A percentile compares a stretch with the other conserved stretches of the same genome.
Evolutionary conservation across 805 yeast species (phyloP).

Genomic region (Pichia nanzhaoensis): DNA sequence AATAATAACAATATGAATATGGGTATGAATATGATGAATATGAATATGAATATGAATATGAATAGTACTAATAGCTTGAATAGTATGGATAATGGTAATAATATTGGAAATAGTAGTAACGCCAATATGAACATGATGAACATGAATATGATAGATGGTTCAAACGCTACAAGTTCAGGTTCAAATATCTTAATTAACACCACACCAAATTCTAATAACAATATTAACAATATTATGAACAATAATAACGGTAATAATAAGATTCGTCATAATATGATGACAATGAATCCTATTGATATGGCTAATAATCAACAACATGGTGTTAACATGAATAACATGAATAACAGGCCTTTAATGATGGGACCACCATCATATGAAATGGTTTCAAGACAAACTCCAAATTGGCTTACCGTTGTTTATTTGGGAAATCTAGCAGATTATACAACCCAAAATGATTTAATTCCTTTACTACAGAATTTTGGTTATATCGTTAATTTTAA

Average conservation of each 20-base stretch:
- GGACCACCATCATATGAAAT: slow-evolving; percentile 46
- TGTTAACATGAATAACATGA: neutral
- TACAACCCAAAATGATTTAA: slow-evolving; percentile 64
- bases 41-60: slow-evolving; percentile 4
- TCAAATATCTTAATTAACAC: neutral
- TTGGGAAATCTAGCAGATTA: slow-evolving; percentile 78
- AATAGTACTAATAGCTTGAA: neutral
- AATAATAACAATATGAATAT: neutral
- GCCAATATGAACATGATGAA: slow-evolving; percentile 4
- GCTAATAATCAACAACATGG: slow-evolving; percentile 1
- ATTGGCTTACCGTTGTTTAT: slow-evolving; percentile 81
- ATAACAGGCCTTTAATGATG: slow-evolving; percentile 10
- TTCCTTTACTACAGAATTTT: slow-evolving; percentile 68
- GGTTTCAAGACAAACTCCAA: slow-evolving; percentile 71
- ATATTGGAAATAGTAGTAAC: neutral
- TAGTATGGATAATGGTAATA: neutral
- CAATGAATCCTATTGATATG: slow-evolving; percentile 5
- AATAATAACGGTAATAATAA: slow-evolving; percentile 2
- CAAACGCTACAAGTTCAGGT: neutral
- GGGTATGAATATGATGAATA: slow-evolving; percentile 9
- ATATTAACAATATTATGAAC: neutral
- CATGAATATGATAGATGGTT: slow-evolving; percentile 3
- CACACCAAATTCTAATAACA: neutral
- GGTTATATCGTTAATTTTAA: slow-evolving; percentile 80
- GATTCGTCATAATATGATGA: slow-evolving; percentile 3